phyloP scores from a whole-genome alignment of 805 yeast genomes.

The Candida golubevii region DNA sequence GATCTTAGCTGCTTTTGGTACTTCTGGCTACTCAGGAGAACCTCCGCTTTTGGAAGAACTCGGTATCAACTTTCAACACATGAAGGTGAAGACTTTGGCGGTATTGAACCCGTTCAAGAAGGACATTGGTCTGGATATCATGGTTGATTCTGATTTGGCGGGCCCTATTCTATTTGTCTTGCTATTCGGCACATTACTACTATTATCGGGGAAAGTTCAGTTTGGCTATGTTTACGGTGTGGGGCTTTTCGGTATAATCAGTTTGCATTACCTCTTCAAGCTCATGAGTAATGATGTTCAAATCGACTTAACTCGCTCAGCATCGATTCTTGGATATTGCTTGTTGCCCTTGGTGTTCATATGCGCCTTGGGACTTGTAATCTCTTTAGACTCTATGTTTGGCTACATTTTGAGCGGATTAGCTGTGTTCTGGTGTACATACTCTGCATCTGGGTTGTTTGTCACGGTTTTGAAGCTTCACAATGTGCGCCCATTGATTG shows the following conservation, averaged over 20 bases:
- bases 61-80: conserved; percentile 89
- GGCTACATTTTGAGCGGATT: conserved; percentile 70
- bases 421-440: conserved; percentile 86
- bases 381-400: conserved; percentile 62
- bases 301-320: conserved; percentile 65
- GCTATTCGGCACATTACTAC: conserved; percentile 74
- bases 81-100: conserved; percentile 75
- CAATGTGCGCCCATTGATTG: conserved; percentile 84
- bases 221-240: conserved; percentile 97
- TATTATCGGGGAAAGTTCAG: conserved; percentile 89
- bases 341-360: conserved; percentile 80
- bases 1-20: conserved; percentile 84
- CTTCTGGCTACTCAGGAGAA: conserved; percentile 92
- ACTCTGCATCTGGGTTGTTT: conserved; percentile 88
- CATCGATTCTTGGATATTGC: conserved; percentile 92
- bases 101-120: conserved; percentile 75
- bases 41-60: conserved; percentile 88
- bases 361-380: conserved; percentile 64
- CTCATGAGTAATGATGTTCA: conserved; percentile 69
- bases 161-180: conserved; percentile 91
- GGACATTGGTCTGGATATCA: conserved; percentile 60
- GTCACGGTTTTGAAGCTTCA: conserved; percentile 78
- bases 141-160: conserved; percentile 89
- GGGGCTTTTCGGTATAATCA: conserved; percentile 83
- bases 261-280: conserved; percentile 79